phyloP scores from a whole-genome alignment of 495 filamentous ascomycete genomes.

The Aspergillus indologenus region DNA sequence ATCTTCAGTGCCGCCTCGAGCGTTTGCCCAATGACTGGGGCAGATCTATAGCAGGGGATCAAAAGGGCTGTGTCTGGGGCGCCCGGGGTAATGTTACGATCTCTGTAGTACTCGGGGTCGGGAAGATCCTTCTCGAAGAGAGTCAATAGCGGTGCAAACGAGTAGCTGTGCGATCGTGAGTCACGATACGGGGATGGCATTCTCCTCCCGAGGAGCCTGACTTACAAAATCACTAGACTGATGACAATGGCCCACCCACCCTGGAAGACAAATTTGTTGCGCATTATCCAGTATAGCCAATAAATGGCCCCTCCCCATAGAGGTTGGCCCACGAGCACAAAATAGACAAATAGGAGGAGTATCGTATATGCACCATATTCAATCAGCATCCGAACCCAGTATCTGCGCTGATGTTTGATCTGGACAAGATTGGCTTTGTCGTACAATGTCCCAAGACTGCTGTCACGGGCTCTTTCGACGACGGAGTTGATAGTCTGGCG shows the following conservation, averaged over 20 bases:
- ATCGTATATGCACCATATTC: constrained; percentile 35
- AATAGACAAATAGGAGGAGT: constrained; percentile 33
- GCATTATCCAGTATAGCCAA: constrained; percentile 39
- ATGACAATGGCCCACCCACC: constrained; percentile 38
- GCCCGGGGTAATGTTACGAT: constrained; percentile 18
- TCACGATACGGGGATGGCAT: not conserved
- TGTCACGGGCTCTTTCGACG: not conserved
- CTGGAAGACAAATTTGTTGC: constrained; percentile 33
- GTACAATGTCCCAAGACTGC: constrained; percentile 3
- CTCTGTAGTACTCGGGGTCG: constrained; percentile 14
- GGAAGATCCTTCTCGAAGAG: constrained; percentile 38
- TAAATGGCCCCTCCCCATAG: constrained; percentile 43
- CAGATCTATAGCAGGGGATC: constrained; percentile 50
- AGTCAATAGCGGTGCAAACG: constrained; percentile 36
- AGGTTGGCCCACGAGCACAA: constrained; percentile 39
- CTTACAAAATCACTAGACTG: constrained; percentile 33
- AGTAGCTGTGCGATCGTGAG: constrained; percentile 25
- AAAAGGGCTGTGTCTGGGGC: constrained; percentile 34
- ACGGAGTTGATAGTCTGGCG: not conserved
- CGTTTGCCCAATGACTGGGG: constrained; percentile 38
- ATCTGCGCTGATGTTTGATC: constrained; percentile 26
- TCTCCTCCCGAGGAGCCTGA: not conserved
- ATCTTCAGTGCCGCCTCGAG: constrained; percentile 44
- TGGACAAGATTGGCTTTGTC: constrained; percentile 10
- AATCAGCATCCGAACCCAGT: constrained; percentile 34